phyloP scores from a whole-genome alignment of 2,329 filamentous ascomycete species.

The Aspergillus ochraceoroseus region DNA sequence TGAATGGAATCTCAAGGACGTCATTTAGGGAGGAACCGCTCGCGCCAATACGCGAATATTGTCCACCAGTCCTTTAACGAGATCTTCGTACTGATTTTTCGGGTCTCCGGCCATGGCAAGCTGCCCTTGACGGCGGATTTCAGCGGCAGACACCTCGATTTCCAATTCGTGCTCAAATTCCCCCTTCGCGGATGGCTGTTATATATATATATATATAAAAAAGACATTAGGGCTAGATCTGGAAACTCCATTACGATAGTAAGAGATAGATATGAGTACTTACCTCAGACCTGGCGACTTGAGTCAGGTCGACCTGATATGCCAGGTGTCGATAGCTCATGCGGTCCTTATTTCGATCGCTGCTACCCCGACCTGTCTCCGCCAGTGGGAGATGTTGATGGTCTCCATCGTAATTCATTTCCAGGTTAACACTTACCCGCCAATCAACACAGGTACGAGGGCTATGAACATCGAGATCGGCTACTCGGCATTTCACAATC shows the following conservation, averaged over 20 bases:
- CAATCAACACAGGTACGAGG: conserved; percentile 77
- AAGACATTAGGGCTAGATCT: conserved; percentile 6
- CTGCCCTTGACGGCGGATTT: conserved; percentile 43
- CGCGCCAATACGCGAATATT: conserved; percentile 46
- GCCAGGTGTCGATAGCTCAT: conserved; percentile 83
- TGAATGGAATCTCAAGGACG: no score
- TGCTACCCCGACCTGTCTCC: conserved; percentile 36
- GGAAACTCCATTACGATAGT: not conserved
- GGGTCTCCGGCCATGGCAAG: conserved; percentile 38
- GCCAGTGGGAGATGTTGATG: conserved; percentile 51
- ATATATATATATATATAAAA: not conserved
- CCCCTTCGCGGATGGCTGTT: conserved; percentile 30
- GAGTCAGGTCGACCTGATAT: conserved; percentile 89
- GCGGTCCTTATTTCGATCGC: conserved; percentile 77
- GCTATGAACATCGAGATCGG: conserved; percentile 80
- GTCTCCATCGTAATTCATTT: conserved; percentile 77
- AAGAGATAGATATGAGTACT: conserved; percentile 20
- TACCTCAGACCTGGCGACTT: conserved; percentile 62
- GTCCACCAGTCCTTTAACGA: conserved; percentile 48
- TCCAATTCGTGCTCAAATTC: conserved; percentile 49
- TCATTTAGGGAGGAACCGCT: conserved; percentile 36
- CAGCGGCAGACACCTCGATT: conserved; percentile 46
- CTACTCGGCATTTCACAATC: conserved; percentile 87
- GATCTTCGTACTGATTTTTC: conserved; percentile 43
- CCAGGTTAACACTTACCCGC: conserved; percentile 88